A percentile compares a stretch with the other conserved stretches of the same genome.
Evolutionary conservation across 2,329 filamentous ascomycete genomes (phyloP).

Genomic region (Pseudocercospora fuligena): DNA sequence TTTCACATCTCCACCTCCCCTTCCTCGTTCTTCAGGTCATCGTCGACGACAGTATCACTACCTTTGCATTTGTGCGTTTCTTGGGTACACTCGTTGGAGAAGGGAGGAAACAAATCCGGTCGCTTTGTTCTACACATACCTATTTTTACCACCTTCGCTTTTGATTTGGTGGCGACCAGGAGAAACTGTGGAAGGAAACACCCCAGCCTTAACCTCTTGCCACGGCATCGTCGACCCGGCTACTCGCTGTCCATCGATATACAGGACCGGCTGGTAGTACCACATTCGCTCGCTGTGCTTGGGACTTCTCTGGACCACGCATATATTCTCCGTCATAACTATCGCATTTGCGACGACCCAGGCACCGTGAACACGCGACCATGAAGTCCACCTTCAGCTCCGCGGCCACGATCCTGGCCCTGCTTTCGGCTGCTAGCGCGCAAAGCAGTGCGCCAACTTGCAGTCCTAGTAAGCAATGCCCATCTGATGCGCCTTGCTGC

Average conservation of each 20-base stretch:
- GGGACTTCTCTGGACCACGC: not conserved
- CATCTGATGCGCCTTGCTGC: conserved; percentile 42
- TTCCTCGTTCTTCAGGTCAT: not conserved
- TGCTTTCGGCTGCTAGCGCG: conserved; percentile 36
- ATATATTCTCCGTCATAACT: conserved; percentile 7
- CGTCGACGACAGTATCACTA: conserved; percentile 5
- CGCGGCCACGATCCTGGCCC: conserved; percentile 40
- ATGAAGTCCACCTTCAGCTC: conserved; percentile 37
- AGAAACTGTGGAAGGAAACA: conserved; percentile 4
- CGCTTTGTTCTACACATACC: conserved; percentile 16
- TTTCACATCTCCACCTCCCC: conserved; percentile 1
- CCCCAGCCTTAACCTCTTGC: not conserved
- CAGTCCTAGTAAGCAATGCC: conserved; percentile 38
- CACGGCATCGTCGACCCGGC: conserved; percentile 13
- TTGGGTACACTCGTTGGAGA: conserved; percentile 19
- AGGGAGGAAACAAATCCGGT: conserved; percentile 6
- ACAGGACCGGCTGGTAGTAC: conserved; percentile 15
- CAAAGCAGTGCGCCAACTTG: conserved; percentile 36
- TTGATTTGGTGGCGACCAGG: conserved; percentile 14
- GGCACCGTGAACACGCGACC: conserved; percentile 18
- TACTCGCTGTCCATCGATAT: conserved; percentile 9
- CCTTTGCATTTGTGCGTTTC: conserved; percentile 10
- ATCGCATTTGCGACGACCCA: conserved; percentile 4
- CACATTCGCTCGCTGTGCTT: conserved; percentile 11
- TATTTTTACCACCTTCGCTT: conserved; percentile 17